Conservation (phyloP, 352 stramenopile species). For the Phytophthora pisi region DNA sequence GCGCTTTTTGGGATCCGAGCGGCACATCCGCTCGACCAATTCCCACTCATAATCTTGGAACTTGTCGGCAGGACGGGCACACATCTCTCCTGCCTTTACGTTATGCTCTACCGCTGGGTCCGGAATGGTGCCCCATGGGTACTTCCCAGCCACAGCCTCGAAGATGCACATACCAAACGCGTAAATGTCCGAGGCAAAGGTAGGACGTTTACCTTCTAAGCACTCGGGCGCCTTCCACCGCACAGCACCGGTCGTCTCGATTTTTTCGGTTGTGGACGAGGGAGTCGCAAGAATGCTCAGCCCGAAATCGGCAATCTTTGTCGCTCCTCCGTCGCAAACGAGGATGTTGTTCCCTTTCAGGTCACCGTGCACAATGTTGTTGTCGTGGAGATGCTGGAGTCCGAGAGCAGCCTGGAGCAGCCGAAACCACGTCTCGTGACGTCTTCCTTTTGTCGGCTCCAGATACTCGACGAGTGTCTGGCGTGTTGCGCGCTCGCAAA, state of each 20-base stretch:
- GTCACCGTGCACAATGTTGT: slow-evolving; percentile 4
- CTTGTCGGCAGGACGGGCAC: not conserved
- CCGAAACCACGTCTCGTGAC: not conserved
- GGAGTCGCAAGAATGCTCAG: slow-evolving; percentile 2
- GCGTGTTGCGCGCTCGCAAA: slow-evolving; percentile 4
- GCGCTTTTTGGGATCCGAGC: not conserved
- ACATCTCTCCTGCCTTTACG: not conserved
- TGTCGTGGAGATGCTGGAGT: slow-evolving; percentile 5
- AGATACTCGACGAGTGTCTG: not conserved
- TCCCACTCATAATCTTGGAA: slow-evolving; percentile 2
- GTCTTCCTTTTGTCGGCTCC: not conserved
- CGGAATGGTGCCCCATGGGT: slow-evolving; percentile 2
- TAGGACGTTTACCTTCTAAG: not conserved
- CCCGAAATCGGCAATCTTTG: slow-evolving; percentile 12
- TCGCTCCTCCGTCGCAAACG: not conserved
- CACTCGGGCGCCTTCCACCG: slow-evolving; percentile 7
- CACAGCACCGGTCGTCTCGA: not conserved
- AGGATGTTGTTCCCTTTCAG: slow-evolving; percentile 13
- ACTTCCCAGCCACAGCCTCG: not conserved
- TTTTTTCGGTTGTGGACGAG: not conserved
- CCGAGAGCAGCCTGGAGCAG: not conserved
- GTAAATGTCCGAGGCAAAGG: slow-evolving; percentile 9
- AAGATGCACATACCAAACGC: slow-evolving; percentile 10
- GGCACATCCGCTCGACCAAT: not conserved
- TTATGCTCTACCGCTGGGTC: too few relatives aligned